Evolutionary conservation across 2,329 filamentous ascomycete species (phyloP), one percentile per base, ranked within the genome.

Genomic region (Clarireedia homoeocarpa): DNA sequence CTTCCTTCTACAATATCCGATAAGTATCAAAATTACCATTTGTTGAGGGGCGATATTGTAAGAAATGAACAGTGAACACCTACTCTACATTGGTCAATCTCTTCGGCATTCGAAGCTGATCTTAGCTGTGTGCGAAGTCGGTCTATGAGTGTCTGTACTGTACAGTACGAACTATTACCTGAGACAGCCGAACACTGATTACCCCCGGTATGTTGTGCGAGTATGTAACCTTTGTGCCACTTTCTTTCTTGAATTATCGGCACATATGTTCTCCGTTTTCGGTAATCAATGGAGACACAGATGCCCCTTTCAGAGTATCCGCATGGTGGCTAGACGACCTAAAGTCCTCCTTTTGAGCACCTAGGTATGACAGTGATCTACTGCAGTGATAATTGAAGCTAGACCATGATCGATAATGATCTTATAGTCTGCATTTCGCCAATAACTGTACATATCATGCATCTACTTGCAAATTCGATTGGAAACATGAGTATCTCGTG

Each of bases 161-260:
- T 34, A 34, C 26, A 7, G 26, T 27, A 7, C 26, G 26, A 27
- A 27, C 36, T 30, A 17, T 38, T 44, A 2, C 27, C 53, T 51
- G 26, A 55, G 53, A 51, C 46, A 55, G n/a, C 38, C 47, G 27
- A 55, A 55, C 38, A 51, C 39, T 51, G 23, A 49, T 51, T 55
- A 36, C 45, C 40, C 39, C 47, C 38, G 10, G 36, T 34, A 46
- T 55, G 46, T 55, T 44, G 53, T 55, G 53, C 53, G 53, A 55
- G 53, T 50, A 51, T 46, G 20, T 46, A 46, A 46, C 39, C 39
- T 17, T 55, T 38, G 53, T 50, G 47, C 17, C 15, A 51, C 53
- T 44, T 50, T 20, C 12, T 50, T 44, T 51, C 47, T 51, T 55
- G 46, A 38, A 44, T 55, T 44, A 44, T 55, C 40, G 46, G 49